Conservation (phyloP, 331 rosid genomes). For the Quercus tomentella region DNA sequence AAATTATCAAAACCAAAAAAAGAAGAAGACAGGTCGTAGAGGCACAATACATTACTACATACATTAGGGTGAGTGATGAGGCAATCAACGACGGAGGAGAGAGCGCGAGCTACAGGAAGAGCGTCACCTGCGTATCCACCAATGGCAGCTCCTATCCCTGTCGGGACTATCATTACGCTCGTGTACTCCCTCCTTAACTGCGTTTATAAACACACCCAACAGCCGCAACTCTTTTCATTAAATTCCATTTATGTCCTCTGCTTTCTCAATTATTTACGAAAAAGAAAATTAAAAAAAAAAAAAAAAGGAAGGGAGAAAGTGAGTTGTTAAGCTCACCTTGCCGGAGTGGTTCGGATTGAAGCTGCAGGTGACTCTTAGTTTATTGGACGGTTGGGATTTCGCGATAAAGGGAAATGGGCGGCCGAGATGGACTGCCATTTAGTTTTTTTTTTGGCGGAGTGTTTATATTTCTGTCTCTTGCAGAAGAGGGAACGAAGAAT, state of each 20-base stretch:
- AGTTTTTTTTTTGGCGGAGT: neutral
- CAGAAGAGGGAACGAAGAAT: no score
- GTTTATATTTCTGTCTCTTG: no score
- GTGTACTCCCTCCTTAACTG: constrained; percentile 73
- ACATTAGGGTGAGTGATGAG: constrained; percentile 89
- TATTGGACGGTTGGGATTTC: constrained; percentile 8
- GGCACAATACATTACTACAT: neutral
- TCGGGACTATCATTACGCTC: constrained; percentile 80
- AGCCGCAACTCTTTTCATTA: neutral
- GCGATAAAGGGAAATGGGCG: constrained; percentile 21
- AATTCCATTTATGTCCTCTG: neutral
- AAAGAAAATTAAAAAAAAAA: no score
- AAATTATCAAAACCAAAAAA: neutral
- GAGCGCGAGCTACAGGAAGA: constrained; percentile 79
- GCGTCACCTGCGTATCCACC: constrained; percentile 94
- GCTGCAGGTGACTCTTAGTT: constrained; percentile 29
- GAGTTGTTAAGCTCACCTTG: constrained; percentile 26
- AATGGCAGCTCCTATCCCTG: constrained; percentile 81
- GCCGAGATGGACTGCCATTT: constrained; percentile 33
- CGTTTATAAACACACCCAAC: constrained; percentile 5
- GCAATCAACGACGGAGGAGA: constrained; percentile 76
- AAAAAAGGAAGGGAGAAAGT: neutral
- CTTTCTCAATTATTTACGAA: no score
- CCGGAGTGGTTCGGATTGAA: constrained; percentile 17
- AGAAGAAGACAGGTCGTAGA: neutral